Percentiles rank a stretch among this genome's conserved stretches.
Evolutionary conservation across 2,329 filamentous ascomycete genomes (phyloP).

Genomic region (Aspergillus persii): DNA sequence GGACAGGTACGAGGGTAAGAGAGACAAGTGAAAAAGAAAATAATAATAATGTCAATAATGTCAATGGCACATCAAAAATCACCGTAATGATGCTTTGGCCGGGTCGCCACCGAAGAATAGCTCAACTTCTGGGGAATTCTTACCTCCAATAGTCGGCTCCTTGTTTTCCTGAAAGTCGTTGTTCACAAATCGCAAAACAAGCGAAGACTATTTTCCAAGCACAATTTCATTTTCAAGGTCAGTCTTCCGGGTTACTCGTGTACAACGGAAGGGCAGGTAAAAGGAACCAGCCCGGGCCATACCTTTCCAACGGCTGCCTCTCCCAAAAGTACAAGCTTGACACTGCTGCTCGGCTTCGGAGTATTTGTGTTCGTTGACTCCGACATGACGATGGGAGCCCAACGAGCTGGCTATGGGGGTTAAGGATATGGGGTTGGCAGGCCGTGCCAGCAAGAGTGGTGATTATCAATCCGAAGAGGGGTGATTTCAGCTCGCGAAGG

Average conservation of each 20-base stretch:
- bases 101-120: background rate
- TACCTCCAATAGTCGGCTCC: constrained; percentile 97
- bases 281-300: constrained; percentile 25
- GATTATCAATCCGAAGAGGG: constrained; percentile 23
- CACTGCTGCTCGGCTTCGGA: constrained; percentile 97
- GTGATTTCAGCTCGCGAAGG: constrained; percentile 24
- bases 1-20: background rate
- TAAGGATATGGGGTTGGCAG: constrained; percentile 32
- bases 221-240: constrained; percentile 14
- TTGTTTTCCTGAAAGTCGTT: constrained; percentile 99
- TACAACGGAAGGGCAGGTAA: constrained; percentile 11
- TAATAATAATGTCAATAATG: background rate
- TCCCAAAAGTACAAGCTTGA: constrained; percentile 96
- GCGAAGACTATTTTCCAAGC: constrained; percentile 67
- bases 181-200: constrained; percentile 97
- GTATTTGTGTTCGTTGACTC: constrained; percentile 64
- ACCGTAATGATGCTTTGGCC: background rate
- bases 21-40: background rate
- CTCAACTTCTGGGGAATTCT: constrained; percentile 11
- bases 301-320: constrained; percentile 99
- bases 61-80: background rate
- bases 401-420: constrained; percentile 12
- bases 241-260: constrained; percentile 19
- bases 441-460: constrained; percentile 18
- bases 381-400: constrained; percentile 56